Base-by-base conservation (phyloP, 2,329 filamentous ascomycete species). In the Fusarium cicatricum region DNA sequence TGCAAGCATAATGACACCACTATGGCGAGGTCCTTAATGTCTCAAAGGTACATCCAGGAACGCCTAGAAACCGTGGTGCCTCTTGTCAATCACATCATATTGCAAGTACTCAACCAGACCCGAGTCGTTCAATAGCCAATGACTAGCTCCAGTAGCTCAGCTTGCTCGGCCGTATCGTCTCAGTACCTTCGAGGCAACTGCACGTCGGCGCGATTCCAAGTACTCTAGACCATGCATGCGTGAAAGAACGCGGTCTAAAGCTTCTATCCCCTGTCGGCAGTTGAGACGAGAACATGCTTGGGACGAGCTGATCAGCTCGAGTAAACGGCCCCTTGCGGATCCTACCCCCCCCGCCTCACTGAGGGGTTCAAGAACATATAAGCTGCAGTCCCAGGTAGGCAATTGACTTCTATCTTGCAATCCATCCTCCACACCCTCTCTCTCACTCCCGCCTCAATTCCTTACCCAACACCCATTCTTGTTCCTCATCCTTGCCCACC, bases 401-500 rank as follows among this genome's bases (percentile, higher is more conserved):
- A 40, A 19, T 42, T 16, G 8, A 26, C 39, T 49, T 28, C 23
- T 36, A 40, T 17, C 31, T 12, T 39, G 19, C 31, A 34, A 29
- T 26, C 45, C 37, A 64, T 36, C 28, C 28, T 47, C 26, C 56
- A 58, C 60, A 45, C 52, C 56, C 50, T 39, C 32, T 28, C 39
- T n/a, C n/a, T 39, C 32, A 32, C 39, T n/a, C n/a, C 14, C 29
- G 11, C 11, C 14, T 32, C 29, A 32, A 32, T 12, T n/a, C 29
- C 29, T 32, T 7, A 32, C 14, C 14, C 29, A 32, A 32, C 29
- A 32, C 29, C 29, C 14, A 32, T 32, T 32, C 29, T 34, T 51
- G 26, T 17, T 19, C 36, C 11, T 33, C 34, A 40, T 17, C 14
- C 34, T 37, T 29, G 17, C 37, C 69, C 56, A 78, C 62, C 60